Base-by-base conservation (phyloP, 1,284 basidiomycete genomes). In the Irpex rosettiformis region DNA sequence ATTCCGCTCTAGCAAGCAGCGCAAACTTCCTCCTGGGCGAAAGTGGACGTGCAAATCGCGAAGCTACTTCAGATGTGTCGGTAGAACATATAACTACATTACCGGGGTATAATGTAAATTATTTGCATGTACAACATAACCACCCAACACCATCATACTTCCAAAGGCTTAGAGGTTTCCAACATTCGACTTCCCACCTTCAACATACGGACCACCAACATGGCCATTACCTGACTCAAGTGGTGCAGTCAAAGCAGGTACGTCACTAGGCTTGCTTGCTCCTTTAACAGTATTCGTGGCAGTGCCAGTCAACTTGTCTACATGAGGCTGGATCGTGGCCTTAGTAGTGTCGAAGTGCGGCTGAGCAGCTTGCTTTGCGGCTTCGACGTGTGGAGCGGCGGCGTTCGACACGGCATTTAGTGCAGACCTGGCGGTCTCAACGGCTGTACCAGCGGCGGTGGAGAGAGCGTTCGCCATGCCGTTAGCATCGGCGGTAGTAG, bases 201-300 rank as follows among this genome's bases (percentile, higher is more conserved):
- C 64, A 11, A 74, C 70, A 62, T 76, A 77, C 2, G 77, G 76
- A 1, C 65, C 69, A 13, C 67, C 67, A 8, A 76, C 66, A 1
- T 71, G 73, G 56, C 77, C 70, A 1, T 66, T 62, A 2, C 77
- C 77, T 43, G 74, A 78, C 68, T 83, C 77, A 30, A 80, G 65
- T 0, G 75, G 72, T 8, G 79, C 75, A 28, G 67, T 76, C 1
- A 70, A 73, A 1, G 77, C 66, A 3, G 76, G 73, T n/a, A 77
- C 70, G 30, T 61, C 57, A n/a, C 65, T 70, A 1, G 68, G 67
- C 29, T 73, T 67, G 3, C 45, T 30, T 3, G 47, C 11, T 6
- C 22, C 27, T 13, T 25, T 47, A 11, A 30, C 30, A 22, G 43
- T 22, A 1, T 24, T 10, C n/a, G 42, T 22, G 10, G 24, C 59